Evolutionary conservation across 1,284 basidiomycete species (phyloP), one percentile per base, ranked within the genome.

Genomic region (Takashimella koratensis): DNA sequence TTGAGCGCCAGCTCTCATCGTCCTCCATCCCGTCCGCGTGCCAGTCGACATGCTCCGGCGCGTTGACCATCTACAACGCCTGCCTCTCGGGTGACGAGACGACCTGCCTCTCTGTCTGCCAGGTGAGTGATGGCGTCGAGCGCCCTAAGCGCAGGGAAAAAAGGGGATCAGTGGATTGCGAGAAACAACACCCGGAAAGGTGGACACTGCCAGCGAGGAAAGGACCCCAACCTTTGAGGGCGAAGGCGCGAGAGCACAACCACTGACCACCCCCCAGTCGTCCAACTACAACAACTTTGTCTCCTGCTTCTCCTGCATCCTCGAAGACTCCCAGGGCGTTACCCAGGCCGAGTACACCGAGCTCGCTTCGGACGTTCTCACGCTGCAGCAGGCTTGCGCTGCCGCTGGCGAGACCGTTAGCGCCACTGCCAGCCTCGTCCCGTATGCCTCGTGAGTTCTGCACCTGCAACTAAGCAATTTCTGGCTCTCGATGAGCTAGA

Each of bases 41-140:
- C 51, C 52, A 53, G 43, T 45, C 42, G 42, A 50, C 49, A 39
- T 67, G 66, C 51, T 36, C 30, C 16, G 30, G 30, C 16, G 30
- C 30, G 8, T 36, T 16, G 24, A 53, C 52, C 51, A 64, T 68
- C 56, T 64, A 65, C 62, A 64, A 76, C 56, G 72, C 71, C 40
- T 79, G 77, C 51, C 49, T 54, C 4, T 56, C 50, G 30, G 60
- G 59, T 11, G 59, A 65, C 53, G 57, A 53, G 54, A 60, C 41
- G 22, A 60, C 56, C 19, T 70, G 64, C 56, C 52, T 66, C 23
- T 42, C 53, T n/a, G 60, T 68, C 46, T 68, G 66, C 48, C 42
- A 63, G 50, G 21, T n/a, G 49, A 46, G 27, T 39, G n/a, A n/a
- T n/a, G n/a, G n/a, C n/a, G n/a, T n/a, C n/a, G n/a, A n/a, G n/a